A percentile compares a stretch with the other conserved stretches of the same genome.
Conservation (phyloP, 345 rosid genomes). For the Camelina neglecta region DNA sequence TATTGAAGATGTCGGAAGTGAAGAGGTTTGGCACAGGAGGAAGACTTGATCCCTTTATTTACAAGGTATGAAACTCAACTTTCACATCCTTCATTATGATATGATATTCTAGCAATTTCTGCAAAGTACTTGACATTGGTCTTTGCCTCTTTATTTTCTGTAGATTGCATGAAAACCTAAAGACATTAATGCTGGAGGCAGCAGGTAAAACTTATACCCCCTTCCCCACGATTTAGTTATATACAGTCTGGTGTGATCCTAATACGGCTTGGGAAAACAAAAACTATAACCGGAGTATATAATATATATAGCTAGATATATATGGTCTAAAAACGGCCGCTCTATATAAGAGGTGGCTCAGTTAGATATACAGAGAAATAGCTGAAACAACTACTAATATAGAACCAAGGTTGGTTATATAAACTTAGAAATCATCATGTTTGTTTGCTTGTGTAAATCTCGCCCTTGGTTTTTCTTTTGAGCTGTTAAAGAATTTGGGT, state of each 20-base stretch:
- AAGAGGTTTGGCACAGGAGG: slow-evolving; percentile 87
- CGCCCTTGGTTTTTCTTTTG: slow-evolving; percentile 8
- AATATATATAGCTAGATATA: slow-evolving; percentile 28
- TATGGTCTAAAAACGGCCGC: slow-evolving; percentile 20
- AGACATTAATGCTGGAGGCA: slow-evolving; percentile 26
- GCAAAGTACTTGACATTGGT: not conserved
- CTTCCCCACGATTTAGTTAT: slow-evolving; percentile 14
- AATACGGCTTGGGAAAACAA: slow-evolving; percentile 3
- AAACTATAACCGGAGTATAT: not conserved
- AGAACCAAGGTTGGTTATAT: slow-evolving; percentile 22
- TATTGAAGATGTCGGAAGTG: slow-evolving; percentile 64
- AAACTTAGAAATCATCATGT: not conserved
- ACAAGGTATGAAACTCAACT: slow-evolving; percentile 58
- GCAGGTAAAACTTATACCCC: slow-evolving; percentile 40
- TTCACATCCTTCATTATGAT: not conserved
- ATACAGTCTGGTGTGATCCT: slow-evolving; percentile 17
- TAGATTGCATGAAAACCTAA: slow-evolving; percentile 39
- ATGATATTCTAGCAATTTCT: not conserved
- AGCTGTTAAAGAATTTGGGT: not conserved
- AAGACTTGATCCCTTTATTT: slow-evolving; percentile 74
- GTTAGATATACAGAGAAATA: not conserved
- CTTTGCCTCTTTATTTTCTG: slow-evolving; percentile 15
- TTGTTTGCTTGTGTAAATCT: slow-evolving; percentile 19
- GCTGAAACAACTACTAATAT: slow-evolving; percentile 3
- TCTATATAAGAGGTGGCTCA: slow-evolving; percentile 10